phyloP scores from a whole-genome alignment of 83 land plant genomes.

The Picea mariana region DNA sequence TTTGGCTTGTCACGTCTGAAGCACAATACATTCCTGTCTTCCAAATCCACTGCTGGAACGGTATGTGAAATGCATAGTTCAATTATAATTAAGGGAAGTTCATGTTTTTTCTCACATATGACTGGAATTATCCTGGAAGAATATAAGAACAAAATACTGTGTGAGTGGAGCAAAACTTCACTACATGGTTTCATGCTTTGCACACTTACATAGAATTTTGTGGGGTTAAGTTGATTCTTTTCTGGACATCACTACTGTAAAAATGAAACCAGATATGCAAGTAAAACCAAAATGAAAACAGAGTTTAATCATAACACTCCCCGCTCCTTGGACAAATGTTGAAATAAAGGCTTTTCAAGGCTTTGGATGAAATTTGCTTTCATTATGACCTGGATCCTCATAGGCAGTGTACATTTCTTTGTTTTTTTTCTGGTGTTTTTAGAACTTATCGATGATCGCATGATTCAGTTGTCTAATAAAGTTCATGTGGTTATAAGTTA shows the following conservation, averaged over 20 bases:
- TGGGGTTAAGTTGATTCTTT: not conserved
- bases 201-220: not conserved
- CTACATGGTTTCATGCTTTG: no score
- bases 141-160: not conserved
- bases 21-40: slow-evolving; percentile 81
- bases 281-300: not conserved
- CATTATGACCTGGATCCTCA: not conserved
- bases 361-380: no score
- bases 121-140: not conserved
- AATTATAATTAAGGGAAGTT: not conserved
- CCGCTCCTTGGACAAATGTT: not conserved
- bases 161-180: not conserved
- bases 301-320: no score
- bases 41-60: slow-evolving; percentile 89
- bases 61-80: slow-evolving; percentile 33
- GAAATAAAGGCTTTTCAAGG: not conserved
- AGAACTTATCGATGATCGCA: not conserved
- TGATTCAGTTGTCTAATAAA: not conserved
- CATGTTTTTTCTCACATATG: not conserved
- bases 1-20: slow-evolving; percentile 88
- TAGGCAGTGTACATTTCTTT: not conserved
- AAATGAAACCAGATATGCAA: not conserved
- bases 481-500: not conserved
- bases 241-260: not conserved
- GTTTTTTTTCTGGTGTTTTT: not conserved